These are phyloP conservation scores for Phaffomyces antillensis DNA, from an alignment of 805 yeast species.

Conservation along the genomic window DNA sequence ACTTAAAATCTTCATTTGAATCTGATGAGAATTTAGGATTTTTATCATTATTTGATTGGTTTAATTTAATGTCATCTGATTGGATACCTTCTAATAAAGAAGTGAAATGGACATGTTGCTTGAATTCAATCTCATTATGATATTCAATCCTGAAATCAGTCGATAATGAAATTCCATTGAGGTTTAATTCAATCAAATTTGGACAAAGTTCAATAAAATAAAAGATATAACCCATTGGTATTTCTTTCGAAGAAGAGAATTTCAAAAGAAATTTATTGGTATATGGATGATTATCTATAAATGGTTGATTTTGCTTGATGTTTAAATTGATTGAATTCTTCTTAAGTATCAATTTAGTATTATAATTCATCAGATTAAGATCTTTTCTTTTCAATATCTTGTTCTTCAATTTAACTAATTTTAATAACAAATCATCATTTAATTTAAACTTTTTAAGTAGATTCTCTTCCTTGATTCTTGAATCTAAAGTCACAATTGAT, in stretches of 20 bases:
- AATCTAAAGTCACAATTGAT: constrained; percentile 18
- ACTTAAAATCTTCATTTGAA: constrained; percentile 20
- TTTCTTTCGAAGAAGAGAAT: constrained; percentile 62
- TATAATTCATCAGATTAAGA: neutral
- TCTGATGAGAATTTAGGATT: constrained; percentile 13
- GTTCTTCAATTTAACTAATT: constrained; percentile 4
- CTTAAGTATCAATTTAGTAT: neutral
- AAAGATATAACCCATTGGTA: constrained; percentile 71
- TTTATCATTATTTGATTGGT: neutral
- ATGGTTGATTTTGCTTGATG: constrained; percentile 24
- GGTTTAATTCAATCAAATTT: constrained; percentile 45
- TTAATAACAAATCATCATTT: constrained; percentile 7
- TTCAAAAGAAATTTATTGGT: constrained; percentile 54
- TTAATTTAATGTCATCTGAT: neutral
- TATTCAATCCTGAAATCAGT: constrained; percentile 51
- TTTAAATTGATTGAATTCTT: constrained; percentile 5
- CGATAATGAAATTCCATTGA: constrained; percentile 58
- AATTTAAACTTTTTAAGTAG: constrained; percentile 7
- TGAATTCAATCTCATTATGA: neutral
- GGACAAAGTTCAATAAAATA: constrained; percentile 66
- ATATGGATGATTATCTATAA: constrained; percentile 44
- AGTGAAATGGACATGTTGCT: constrained; percentile 4
- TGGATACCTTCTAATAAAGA: constrained; percentile 21
- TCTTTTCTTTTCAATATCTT: constrained; percentile 1
- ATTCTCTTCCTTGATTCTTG: constrained; percentile 10